Evolutionary conservation across 2,329 filamentous ascomycete genomes (phyloP).

Genomic region (Thielaviopsis euricoi): DNA sequence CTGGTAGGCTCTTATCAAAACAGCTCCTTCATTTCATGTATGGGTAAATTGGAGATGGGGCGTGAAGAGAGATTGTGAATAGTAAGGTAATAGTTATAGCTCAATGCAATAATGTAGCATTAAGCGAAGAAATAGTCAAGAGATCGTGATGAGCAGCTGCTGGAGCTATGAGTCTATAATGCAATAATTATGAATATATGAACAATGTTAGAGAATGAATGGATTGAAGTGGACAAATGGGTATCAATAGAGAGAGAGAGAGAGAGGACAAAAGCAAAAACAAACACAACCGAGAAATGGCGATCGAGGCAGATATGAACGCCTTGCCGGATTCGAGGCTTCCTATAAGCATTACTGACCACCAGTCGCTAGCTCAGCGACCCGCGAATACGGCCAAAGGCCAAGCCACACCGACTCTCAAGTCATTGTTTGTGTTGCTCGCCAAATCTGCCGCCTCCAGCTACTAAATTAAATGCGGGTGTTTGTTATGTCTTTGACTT

Average conservation of each 20-base stretch:
- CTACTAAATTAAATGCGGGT: background rate
- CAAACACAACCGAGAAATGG: background rate
- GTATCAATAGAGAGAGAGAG: background rate
- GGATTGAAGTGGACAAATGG: background rate
- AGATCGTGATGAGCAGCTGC: background rate
- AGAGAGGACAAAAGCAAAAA: background rate
- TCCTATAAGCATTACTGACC: background rate
- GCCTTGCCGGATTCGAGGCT: background rate
- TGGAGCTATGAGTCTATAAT: background rate
- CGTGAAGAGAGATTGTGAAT: background rate
- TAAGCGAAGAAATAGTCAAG: background rate
- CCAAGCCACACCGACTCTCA: background rate
- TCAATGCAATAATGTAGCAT: background rate
- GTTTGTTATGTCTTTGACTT: background rate
- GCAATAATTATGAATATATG: background rate
- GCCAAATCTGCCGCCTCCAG: background rate
- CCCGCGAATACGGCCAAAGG: background rate
- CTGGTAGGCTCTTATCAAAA: background rate
- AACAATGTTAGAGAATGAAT: background rate
- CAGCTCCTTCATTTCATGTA: background rate
- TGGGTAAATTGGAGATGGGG: background rate
- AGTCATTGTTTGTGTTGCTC: background rate
- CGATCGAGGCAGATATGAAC: background rate
- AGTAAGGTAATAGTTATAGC: background rate
- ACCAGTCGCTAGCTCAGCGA: background rate